Percentiles rank a stretch among this genome's conserved stretches.
Conservation (phyloP, 495 filamentous ascomycete genomes). For the Cairneyella variabilis region DNA sequence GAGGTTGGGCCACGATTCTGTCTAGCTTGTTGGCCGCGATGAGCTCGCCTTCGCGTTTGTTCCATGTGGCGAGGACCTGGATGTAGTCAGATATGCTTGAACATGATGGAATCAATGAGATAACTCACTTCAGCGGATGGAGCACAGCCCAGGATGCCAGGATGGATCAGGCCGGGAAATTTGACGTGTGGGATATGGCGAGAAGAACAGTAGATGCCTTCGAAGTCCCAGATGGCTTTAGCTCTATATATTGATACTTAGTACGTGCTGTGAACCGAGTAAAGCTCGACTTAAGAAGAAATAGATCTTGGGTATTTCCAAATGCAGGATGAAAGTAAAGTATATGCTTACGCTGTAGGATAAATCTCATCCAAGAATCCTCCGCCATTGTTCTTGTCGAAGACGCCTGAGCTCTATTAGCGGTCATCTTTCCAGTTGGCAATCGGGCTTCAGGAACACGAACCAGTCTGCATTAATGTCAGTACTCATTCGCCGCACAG, state of each 20-base stretch:
- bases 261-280: background rate
- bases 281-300: background rate
- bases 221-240: conserved; percentile 97
- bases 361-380: conserved; percentile 91
- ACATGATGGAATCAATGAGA: background rate
- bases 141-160: conserved; percentile 89
- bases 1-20: conserved; percentile 78
- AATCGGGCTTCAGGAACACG: background rate
- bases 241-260: conserved; percentile 44
- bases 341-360: conserved; percentile 62
- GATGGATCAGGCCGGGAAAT: conserved; percentile 91
- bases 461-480: conserved; percentile 5
- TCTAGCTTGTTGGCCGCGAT: conserved; percentile 63
- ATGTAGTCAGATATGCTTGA: background rate
- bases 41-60: conserved; percentile 73
- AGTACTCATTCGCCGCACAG: background rate
- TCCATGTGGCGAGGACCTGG: conserved; percentile 61
- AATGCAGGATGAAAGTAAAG: background rate
- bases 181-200: conserved; percentile 87
- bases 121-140: conserved; percentile 56
- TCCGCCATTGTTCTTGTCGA: conserved; percentile 79
- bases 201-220: conserved; percentile 88
- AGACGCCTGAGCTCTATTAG: conserved; percentile 69
- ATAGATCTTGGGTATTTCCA: background rate
- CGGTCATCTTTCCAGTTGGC: too few species aligned